phyloP scores from a whole-genome alignment of 2,329 filamentous ascomycete species.

The Phialophora tarda region DNA sequence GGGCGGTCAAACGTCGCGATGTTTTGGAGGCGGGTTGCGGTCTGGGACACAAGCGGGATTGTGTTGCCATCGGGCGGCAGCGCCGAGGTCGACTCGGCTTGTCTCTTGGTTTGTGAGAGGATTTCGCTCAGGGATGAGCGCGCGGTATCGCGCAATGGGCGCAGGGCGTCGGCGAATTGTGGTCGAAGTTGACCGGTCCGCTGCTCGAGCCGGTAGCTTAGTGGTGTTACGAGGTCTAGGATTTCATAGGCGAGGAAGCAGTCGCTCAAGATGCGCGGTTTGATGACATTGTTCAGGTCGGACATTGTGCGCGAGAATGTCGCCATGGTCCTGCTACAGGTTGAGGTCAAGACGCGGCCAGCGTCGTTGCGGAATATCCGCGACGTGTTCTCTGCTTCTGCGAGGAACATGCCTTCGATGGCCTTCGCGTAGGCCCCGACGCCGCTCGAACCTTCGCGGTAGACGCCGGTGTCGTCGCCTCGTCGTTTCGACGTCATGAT shows the following conservation, averaged over 20 bases:
- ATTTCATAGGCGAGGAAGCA: slow-evolving; percentile 96
- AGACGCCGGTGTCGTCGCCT: slow-evolving; percentile 72
- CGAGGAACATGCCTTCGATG: slow-evolving; percentile 82
- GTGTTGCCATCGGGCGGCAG: slow-evolving; percentile 80
- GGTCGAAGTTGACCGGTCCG: slow-evolving; percentile 85
- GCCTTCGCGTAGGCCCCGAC: slow-evolving; percentile 87
- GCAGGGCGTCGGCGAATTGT: slow-evolving; percentile 80
- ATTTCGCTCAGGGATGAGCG: slow-evolving; percentile 84
- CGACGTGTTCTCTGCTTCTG: slow-evolving; percentile 90
- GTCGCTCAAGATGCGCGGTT: slow-evolving; percentile 82
- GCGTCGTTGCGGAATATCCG: slow-evolving; percentile 88
- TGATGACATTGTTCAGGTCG: slow-evolving; percentile 89
- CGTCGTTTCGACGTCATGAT: slow-evolving; percentile 81
- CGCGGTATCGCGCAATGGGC: slow-evolving; percentile 88
- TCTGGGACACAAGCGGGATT: slow-evolving; percentile 77
- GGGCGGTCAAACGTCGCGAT: slow-evolving; percentile 87
- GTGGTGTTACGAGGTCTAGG: slow-evolving; percentile 81
- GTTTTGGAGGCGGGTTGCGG: slow-evolving; percentile 82
- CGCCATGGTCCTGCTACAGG: slow-evolving; percentile 76
- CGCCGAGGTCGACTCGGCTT: slow-evolving; percentile 67
- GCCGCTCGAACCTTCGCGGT: slow-evolving; percentile 85
- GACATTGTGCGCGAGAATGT: slow-evolving; percentile 85
- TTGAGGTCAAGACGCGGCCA: slow-evolving; percentile 76
- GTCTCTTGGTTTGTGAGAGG: slow-evolving; percentile 79
- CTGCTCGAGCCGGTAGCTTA: slow-evolving; percentile 79